phyloP scores from a whole-genome alignment of 306 rosid genomes.

The Vicia villosa region DNA sequence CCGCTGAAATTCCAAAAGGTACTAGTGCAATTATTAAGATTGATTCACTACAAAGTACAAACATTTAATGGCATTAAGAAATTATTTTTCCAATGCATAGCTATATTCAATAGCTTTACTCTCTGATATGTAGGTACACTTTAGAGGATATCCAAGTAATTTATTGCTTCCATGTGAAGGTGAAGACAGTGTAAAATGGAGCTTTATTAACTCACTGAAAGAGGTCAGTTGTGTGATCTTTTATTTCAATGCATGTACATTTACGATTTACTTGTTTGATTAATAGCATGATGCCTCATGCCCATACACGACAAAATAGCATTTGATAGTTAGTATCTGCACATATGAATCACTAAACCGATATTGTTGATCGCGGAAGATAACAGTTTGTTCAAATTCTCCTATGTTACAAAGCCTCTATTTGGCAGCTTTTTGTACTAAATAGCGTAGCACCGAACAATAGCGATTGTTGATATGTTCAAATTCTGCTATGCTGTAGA shows the following conservation, averaged over 20 bases:
- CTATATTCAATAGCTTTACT: conserved; percentile 30
- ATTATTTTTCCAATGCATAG: neutral
- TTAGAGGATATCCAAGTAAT: conserved; percentile 84
- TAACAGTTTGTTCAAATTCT: too few species aligned
- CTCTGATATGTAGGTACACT: conserved; percentile 70
- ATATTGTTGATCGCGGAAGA: too few species aligned
- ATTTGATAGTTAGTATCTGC: neutral
- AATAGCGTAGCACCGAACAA: too few species aligned
- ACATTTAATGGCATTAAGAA: neutral
- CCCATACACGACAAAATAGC: conserved; percentile 1
- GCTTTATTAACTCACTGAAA: conserved; percentile 89
- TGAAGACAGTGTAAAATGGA: conserved; percentile 90
- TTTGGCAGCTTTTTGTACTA: too few species aligned
- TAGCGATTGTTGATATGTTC: too few species aligned
- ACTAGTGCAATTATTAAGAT: conserved; percentile 4
- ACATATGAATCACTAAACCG: conserved; percentile 11
- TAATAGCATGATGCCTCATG: conserved; percentile 4
- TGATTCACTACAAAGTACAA: neutral
- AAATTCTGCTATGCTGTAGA: too few species aligned
- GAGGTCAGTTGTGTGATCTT: conserved; percentile 60
- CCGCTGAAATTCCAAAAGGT: neutral
- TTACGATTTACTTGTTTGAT: conserved; percentile 27
- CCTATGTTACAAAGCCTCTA: too few species aligned
- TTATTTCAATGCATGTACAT: neutral
- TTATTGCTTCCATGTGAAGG: conserved; percentile 86